Conservation (phyloP, 164 flowering plant genomes). For the Umbilicus rupestris region DNA sequence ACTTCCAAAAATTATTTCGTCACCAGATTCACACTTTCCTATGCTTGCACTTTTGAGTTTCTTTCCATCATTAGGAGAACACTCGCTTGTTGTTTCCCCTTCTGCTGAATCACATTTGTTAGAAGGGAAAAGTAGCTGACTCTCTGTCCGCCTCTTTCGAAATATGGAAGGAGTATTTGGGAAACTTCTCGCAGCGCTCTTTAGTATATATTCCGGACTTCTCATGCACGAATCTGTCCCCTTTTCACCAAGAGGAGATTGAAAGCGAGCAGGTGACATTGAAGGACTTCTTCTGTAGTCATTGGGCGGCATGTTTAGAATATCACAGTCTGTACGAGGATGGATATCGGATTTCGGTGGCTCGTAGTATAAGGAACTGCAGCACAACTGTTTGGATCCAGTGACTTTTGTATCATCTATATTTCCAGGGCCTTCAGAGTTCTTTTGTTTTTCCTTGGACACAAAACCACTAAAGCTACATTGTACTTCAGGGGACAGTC, state of each 20-base stretch:
- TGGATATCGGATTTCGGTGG: neutral
- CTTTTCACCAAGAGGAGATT: slow-evolving; percentile 1
- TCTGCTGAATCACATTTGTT: neutral
- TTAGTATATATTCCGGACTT: slow-evolving; percentile 1
- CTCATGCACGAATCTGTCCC: neutral
- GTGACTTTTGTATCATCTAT: neutral
- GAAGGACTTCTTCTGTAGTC: neutral
- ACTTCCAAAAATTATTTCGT: neutral
- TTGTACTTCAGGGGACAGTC: neutral
- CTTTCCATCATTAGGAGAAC: slow-evolving; percentile 2
- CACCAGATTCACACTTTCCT: neutral
- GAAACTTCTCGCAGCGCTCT: slow-evolving; percentile 1
- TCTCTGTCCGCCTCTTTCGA: slow-evolving; percentile 4
- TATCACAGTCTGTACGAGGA: neutral
- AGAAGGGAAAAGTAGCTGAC: neutral
- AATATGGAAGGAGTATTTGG: slow-evolving; percentile 5
- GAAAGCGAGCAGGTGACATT: neutral
- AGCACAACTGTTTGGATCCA: neutral
- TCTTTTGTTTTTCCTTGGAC: neutral
- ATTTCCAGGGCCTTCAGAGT: neutral
- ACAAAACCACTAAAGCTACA: neutral
- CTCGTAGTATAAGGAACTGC: neutral
- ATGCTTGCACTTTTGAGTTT: neutral
- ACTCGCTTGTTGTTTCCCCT: neutral
- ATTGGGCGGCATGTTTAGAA: neutral